Conservation (phyloP, 2,329 filamentous ascomycete species). For the Diplodia mutila region DNA sequence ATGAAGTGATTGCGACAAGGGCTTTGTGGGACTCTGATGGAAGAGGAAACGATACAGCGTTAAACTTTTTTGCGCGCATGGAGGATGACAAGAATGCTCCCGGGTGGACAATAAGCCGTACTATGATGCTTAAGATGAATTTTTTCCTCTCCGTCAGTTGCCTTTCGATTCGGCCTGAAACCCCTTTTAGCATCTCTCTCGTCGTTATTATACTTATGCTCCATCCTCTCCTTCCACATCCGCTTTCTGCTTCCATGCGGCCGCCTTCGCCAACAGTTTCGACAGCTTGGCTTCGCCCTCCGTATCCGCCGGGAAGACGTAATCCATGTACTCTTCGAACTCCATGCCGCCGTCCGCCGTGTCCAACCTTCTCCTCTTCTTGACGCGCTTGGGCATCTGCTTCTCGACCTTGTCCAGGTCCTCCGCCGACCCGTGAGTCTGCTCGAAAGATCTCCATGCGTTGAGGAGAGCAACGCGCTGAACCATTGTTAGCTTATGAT, state of each 20-base stretch:
- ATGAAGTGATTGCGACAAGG: not conserved
- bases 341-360: constrained; percentile 66
- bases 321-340: constrained; percentile 97
- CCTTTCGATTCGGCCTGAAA: not conserved
- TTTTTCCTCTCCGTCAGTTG: not conserved
- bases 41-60: not conserved
- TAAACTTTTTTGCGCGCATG: not conserved
- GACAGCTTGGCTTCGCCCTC: constrained; percentile 81
- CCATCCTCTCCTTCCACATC: not conserved
- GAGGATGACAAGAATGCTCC: not conserved
- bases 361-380: constrained; percentile 88
- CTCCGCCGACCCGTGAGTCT: constrained; percentile 73
- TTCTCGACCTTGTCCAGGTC: constrained; percentile 83
- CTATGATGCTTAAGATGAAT: not conserved
- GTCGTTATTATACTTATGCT: not conserved
- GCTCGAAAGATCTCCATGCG: constrained; percentile 91
- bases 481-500: constrained; percentile 38
- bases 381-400: constrained; percentile 91
- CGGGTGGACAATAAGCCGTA: not conserved
- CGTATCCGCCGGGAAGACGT: constrained; percentile 95
- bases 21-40: not conserved
- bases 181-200: not conserved
- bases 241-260: constrained; percentile 78
- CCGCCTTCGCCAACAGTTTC: constrained; percentile 81
- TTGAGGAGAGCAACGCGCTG: constrained; percentile 85